Conservation (phyloP, 192 early-diverging fungal genomes). For the Rhizoclosmatium globosum region DNA sequence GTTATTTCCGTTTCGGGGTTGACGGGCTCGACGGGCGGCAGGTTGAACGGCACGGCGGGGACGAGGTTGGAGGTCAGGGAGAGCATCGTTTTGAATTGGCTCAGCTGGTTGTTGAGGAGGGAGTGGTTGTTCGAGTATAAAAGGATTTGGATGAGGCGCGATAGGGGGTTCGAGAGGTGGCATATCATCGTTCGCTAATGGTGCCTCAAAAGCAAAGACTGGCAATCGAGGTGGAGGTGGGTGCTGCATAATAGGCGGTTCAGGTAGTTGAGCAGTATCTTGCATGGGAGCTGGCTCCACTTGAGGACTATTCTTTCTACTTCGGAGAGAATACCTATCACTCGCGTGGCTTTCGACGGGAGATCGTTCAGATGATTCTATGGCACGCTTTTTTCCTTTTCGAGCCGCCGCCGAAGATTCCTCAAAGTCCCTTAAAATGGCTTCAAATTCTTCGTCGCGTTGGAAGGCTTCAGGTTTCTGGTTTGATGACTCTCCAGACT, state of each 20-base stretch:
- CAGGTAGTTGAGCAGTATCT: neutral
- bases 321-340: conserved; percentile 1
- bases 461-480: too few relatives aligned
- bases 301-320: conserved; percentile 12
- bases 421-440: neutral
- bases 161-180: neutral
- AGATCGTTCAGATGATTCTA: neutral
- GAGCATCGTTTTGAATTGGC: neutral
- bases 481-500: too few relatives aligned
- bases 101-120: conserved; percentile 7
- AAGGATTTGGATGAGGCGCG: neutral
- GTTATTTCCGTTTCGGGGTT: conserved; percentile 20
- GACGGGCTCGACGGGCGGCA: too few relatives aligned
- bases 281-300: neutral
- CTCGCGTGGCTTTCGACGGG: conserved; percentile 10
- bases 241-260: too few relatives aligned
- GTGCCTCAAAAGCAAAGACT: neutral
- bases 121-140: too few relatives aligned
- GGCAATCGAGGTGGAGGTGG: neutral
- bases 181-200: too few relatives aligned
- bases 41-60: too few relatives aligned
- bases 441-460: conserved; percentile 7
- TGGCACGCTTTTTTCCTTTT: neutral
- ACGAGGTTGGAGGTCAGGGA: conserved; percentile 3
- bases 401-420: neutral